Percentiles rank a stretch among this genome's conserved stretches.
Conservation (phyloP, 208 protist genomes). For the Trypanosoma avium region DNA sequence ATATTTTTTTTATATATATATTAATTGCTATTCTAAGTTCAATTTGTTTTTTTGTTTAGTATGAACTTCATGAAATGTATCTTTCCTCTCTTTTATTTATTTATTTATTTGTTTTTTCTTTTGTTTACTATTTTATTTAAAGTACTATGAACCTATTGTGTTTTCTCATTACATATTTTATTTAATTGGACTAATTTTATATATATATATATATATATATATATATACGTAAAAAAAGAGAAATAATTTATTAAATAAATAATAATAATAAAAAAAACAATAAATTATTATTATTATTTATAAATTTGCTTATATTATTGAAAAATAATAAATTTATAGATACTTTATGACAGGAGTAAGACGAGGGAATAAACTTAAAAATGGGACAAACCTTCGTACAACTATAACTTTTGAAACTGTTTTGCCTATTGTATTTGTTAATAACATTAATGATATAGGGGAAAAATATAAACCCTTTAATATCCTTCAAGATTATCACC, state of each 20-base stretch:
- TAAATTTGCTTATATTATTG: too few species aligned
- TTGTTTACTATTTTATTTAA: conserved; percentile 18
- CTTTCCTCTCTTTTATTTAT: conserved; percentile 2
- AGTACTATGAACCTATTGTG: conserved; percentile 9
- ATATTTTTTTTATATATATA: too few species aligned
- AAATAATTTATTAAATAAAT: neutral
- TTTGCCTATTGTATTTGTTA: conserved; percentile 50
- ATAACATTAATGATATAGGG: conserved; percentile 33
- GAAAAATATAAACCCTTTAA: conserved; percentile 54
- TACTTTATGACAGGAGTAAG: conserved; percentile 2
- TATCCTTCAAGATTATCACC: conserved; percentile 67
- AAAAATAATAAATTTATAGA: too few species aligned
- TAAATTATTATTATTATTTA: too few species aligned
- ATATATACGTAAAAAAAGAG: too few species aligned
- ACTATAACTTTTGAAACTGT: conserved; percentile 54
- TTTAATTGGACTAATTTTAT: too few species aligned
- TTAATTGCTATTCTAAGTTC: too few species aligned
- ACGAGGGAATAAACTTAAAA: conserved; percentile 10
- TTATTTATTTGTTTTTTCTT: conserved; percentile 4
- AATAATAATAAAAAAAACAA: too few species aligned
- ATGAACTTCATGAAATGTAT: too few species aligned
- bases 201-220: too few species aligned
- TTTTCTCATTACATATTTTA: conserved; percentile 13
- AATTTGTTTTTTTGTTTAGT: too few species aligned
- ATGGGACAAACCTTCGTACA: conserved; percentile 39